Evolutionary conservation across 371 early-diverging fungal genomes (phyloP), one percentile per base, ranked within the genome.

Genomic region (Lichtheimia corymbifera): DNA sequence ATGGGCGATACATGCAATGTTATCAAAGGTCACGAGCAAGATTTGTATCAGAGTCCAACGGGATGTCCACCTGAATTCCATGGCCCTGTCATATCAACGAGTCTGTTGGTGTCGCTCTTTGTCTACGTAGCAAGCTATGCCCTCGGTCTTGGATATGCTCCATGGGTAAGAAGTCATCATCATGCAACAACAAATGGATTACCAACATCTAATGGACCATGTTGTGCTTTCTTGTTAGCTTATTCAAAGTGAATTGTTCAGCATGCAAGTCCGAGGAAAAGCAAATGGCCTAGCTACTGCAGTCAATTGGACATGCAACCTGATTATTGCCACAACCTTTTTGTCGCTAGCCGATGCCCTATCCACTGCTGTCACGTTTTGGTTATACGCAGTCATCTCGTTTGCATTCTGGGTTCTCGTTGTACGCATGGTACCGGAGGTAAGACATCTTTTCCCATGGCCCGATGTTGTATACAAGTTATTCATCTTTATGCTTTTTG

Each of bases 41-140:
- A 76, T 42, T 66, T 75, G 17, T 74, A 74, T 54, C 53, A 64
- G 35, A 70, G 66, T 45, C 20, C 69, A 11, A 63, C 76, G 0
- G 79, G 76, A 0, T 77, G 79, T 54, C 76, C 75, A 30, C 59
- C 70, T 44, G 55, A 64, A 9, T 27, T 63, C 20, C 54, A 65
- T 25, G 75, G 77, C 20, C 61, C 42, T 1, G 62, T 69, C 11
- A 67, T 76, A 27, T 71, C 77, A 7, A 74, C 67, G 15, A 55
- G 72, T 11, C 53, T 79, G 7, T 52, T 74, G 4, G 50, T 67
- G 0, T 67, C 72, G 4, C 63, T 85, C 35, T 74, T 87, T 41
- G 70, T 87, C 18, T 87, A 85, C 66, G 84, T 87, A 6, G 87
- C 76, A 3, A 73, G 82, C 20, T 88, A 86, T 66, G 89, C 86